Conservation (phyloP, 208 protist genomes). For the Crithidia brevicula region DNA sequence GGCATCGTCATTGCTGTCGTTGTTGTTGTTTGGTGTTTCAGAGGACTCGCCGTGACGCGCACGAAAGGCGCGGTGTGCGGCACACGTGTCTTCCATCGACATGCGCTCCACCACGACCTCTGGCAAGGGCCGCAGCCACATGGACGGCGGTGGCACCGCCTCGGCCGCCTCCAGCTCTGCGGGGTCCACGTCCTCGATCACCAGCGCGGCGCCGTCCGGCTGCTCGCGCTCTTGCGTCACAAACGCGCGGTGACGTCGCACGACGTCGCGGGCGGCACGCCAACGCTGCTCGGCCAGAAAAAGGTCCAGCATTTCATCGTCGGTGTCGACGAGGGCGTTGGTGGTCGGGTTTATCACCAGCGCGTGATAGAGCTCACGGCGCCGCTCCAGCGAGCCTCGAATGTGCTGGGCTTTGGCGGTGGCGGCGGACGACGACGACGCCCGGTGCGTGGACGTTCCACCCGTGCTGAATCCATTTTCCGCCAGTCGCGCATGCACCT, state of each 20-base stretch:
- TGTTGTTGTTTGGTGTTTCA: not conserved
- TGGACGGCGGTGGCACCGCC: conserved; percentile 16
- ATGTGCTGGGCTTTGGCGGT: not conserved
- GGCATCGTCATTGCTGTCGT: not conserved
- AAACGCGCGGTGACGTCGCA: conserved; percentile 12
- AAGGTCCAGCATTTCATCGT: conserved; percentile 35
- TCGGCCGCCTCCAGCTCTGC: conserved; percentile 14
- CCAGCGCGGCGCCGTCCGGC: not conserved
- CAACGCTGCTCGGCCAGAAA: conserved; percentile 31
- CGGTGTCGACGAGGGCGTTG: conserved; percentile 35
- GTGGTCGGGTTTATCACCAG: conserved; percentile 24
- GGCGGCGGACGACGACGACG: too few species aligned
- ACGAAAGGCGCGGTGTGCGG: conserved; percentile 13
- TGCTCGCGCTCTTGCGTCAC: not conserved
- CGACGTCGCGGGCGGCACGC: conserved; percentile 24
- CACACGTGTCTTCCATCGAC: conserved; percentile 19
- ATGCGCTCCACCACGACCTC: conserved; percentile 24
- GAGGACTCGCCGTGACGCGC: not conserved
- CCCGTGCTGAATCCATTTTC: conserved; percentile 8
- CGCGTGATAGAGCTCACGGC: conserved; percentile 23
- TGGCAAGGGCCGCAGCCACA: conserved; percentile 19
- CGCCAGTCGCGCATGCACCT: not conserved
- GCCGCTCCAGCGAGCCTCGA: conserved; percentile 15
- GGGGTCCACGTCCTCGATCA: not conserved
- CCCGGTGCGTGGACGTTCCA: too few species aligned